Conservation (phyloP, 345 rosid genomes). For the Citrus mangshanensis region DNA sequence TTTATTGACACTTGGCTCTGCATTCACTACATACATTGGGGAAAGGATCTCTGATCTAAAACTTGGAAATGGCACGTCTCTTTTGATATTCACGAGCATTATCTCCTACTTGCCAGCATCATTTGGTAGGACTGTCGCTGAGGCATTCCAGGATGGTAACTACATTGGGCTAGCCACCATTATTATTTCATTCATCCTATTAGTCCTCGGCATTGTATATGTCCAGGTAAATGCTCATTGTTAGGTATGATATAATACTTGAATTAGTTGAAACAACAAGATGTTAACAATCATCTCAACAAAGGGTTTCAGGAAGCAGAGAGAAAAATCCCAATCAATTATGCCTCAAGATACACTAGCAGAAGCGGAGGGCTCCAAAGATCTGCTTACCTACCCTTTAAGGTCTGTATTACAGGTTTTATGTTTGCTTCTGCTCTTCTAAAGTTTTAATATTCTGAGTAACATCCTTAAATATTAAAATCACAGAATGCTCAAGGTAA, state of each 20-base stretch:
- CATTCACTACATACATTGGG: conserved; percentile 80
- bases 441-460: not conserved
- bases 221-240: conserved; percentile 71
- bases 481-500: not conserved
- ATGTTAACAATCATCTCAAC: conserved; percentile 23
- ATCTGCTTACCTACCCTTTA: conserved; percentile 94
- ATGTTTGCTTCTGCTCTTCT: not conserved
- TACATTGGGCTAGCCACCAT: conserved; percentile 74
- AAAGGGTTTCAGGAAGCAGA: conserved; percentile 91
- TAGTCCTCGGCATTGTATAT: conserved; percentile 90
- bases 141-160: conserved; percentile 90
- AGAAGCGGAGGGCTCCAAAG: conserved; percentile 79
- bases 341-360: conserved; percentile 90
- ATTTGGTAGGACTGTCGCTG: conserved; percentile 78
- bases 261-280: conserved; percentile 13
- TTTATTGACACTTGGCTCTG: conserved; percentile 82
- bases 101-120: conserved; percentile 98
- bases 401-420: conserved; percentile 43
- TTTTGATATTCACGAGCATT: conserved; percentile 90
- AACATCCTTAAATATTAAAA: conserved; percentile 6
- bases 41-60: conserved; percentile 89
- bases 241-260: conserved; percentile 7
- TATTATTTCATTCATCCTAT: conserved; percentile 63
- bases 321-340: conserved; percentile 95
- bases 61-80: conserved; percentile 96